Base-by-base conservation (phyloP, 164 flowering plant species). In the Sedum album region DNA sequence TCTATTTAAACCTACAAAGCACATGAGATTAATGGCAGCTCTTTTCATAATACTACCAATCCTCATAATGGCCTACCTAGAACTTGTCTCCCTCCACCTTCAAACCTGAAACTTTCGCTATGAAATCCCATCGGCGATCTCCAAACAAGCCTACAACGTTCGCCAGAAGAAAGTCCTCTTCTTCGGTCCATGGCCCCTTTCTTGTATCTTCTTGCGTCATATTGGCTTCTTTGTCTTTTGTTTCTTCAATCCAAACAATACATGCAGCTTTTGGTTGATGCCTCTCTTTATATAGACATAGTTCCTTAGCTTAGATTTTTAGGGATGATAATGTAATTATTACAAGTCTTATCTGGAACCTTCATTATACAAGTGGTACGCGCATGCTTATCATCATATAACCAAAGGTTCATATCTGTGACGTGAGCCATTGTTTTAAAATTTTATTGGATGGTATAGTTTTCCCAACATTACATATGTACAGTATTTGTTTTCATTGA, bases 1-100 rank as follows among this genome's bases (percentile, higher is more conserved):
- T 85, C 99, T 85, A 77, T 88, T 88, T 75, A 94, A 77, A 82
- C 99, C 99, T 94, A 84, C 44, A 65, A 65, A 65, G 38, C 36
- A 36, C 6, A 64, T 20, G 66, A 33, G 30, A 17, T 23, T 23
- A 65, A 36, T 65, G 67, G 46, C 42, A 21, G 48, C 46, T 65
- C 67, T 26, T 65, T 65, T 23, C 67, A 36, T 18, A 65, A 20
- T 33, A 35, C 46, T 5, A 13, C 46, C 42, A 65, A 64, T 65
- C 46, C 46, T 41, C 67, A 65, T 30, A 65, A 46, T 36, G 46
- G 67, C 67, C 67, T 65, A 65, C 67, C 67, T 65, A 65, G 42
- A 65, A 41, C 42, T 21, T 65, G 67, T 65, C 67, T 65, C 67
- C 67, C 67, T 42, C 67, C 67, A 65, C 67, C 67, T 65, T 65